These are phyloP conservation scores for Alternaria angustiovoidea DNA, from an alignment of 2,329 filamentous ascomycete species.

Conservation along the genomic window DNA sequence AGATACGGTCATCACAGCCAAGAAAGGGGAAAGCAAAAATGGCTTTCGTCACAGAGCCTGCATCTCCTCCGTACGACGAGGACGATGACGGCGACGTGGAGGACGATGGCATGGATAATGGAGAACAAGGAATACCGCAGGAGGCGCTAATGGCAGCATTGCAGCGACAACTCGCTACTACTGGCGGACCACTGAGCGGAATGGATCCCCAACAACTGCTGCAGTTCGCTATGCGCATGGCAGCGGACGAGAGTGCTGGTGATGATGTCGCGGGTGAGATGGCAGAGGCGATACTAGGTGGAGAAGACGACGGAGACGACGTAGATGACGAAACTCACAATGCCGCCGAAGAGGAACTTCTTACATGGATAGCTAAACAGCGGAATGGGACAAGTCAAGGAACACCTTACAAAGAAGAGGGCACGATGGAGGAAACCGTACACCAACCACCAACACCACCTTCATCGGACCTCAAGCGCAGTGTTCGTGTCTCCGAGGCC, in stretches of 20 bases:
- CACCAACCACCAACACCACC: slow-evolving; percentile 30
- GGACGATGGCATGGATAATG: slow-evolving; percentile 23
- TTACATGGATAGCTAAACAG: slow-evolving; percentile 46
- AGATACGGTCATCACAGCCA: slow-evolving; percentile 13
- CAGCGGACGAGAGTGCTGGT: slow-evolving; percentile 50
- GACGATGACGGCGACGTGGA: slow-evolving; percentile 26
- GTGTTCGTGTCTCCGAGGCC: slow-evolving; percentile 8
- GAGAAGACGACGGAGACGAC: slow-evolving; percentile 43
- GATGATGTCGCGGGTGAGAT: slow-evolving; percentile 56
- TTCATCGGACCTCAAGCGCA: slow-evolving; percentile 33
- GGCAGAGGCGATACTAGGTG: slow-evolving; percentile 53
- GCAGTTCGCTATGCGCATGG: slow-evolving; percentile 55
- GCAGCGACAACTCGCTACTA: slow-evolving; percentile 43
- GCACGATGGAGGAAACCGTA: slow-evolving; percentile 13
- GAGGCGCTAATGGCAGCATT: slow-evolving; percentile 50
- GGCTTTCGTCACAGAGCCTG: slow-evolving; percentile 17
- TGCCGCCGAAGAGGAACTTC: slow-evolving; percentile 34
- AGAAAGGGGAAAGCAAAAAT: slow-evolving; percentile 20
- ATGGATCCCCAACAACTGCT: slow-evolving; percentile 55
- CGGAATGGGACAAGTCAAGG: slow-evolving; percentile 19
- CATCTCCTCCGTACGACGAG: slow-evolving; percentile 27
- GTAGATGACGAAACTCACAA: slow-evolving; percentile 16
- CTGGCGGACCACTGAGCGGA: slow-evolving; percentile 48
- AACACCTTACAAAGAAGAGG: slow-evolving; percentile 18
- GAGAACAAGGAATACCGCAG: slow-evolving; percentile 44